These are phyloP conservation scores for Spathaspora girioi DNA, from an alignment of 805 yeast genomes.

Conservation along the genomic window DNA sequence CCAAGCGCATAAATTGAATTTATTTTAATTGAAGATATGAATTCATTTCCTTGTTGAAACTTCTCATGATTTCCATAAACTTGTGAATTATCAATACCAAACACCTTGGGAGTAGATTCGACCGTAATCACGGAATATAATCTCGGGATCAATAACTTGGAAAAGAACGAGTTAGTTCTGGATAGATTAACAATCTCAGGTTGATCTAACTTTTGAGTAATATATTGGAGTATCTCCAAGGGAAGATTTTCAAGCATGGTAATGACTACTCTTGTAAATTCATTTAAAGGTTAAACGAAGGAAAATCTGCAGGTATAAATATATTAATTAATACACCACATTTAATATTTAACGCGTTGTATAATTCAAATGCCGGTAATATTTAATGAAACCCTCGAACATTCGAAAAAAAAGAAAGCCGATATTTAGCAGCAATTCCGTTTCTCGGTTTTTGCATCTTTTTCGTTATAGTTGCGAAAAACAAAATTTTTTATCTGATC, in stretches of 20 bases:
- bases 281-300: neutral
- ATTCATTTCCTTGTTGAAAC: neutral
- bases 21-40: conserved; percentile 4
- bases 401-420: neutral
- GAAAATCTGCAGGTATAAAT: neutral
- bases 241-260: conserved; percentile 18
- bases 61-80: neutral
- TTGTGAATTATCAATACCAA: neutral
- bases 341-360: neutral
- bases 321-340: neutral
- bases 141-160: conserved; percentile 5
- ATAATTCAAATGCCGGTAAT: neutral
- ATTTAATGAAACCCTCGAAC: neutral
- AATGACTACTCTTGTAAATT: neutral
- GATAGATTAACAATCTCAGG: conserved; percentile 13
- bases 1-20: conserved; percentile 15
- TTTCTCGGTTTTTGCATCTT: neutral
- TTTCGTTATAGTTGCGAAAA: neutral
- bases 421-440: neutral
- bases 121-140: conserved; percentile 8
- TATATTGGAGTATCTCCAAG: conserved; percentile 14
- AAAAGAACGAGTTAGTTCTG: conserved; percentile 8
- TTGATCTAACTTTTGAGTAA: conserved; percentile 12
- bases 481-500: conserved; percentile 4
- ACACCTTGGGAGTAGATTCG: conserved; percentile 7